Percentiles rank a stretch among this genome's conserved stretches.
Evolutionary conservation across 2,329 filamentous ascomycete species (phyloP).

Genomic region (Claviceps fusiformis): DNA sequence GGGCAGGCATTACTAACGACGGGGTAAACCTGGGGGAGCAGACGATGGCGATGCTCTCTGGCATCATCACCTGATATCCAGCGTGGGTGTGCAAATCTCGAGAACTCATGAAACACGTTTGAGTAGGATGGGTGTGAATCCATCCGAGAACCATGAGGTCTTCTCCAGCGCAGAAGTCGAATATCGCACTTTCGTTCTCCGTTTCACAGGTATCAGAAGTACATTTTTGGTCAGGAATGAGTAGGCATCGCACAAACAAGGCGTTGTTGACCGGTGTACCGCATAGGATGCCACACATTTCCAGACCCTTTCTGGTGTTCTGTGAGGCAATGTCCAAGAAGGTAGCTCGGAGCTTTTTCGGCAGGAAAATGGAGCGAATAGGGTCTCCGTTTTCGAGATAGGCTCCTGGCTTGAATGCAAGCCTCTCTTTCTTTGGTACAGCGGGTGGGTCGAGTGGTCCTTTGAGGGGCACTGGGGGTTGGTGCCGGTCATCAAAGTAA

Average conservation of each 20-base stretch:
- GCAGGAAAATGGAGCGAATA: conserved; percentile 78
- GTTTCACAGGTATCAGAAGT: conserved; percentile 94
- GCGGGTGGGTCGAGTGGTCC: conserved; percentile 12
- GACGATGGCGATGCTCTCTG: conserved; percentile 92
- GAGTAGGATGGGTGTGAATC: conserved; percentile 96
- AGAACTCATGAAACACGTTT: conserved; percentile 96
- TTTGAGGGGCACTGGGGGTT: conserved; percentile 19
- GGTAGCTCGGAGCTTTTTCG: conserved; percentile 53
- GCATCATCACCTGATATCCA: conserved; percentile 91
- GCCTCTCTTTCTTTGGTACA: conserved; percentile 38
- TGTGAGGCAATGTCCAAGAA: conserved; percentile 62
- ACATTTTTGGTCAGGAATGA: conserved; percentile 82
- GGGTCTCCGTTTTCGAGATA: conserved; percentile 83
- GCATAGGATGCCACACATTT: conserved; percentile 91
- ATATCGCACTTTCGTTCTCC: conserved; percentile 68
- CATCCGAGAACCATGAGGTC: conserved; percentile 81
- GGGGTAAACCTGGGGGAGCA: conserved; percentile 74
- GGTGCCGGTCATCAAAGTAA: not conserved
- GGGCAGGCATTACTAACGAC: conserved; percentile 42
- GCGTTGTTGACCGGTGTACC: conserved; percentile 87
- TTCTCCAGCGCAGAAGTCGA: conserved; percentile 78
- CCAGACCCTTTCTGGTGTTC: conserved; percentile 72
- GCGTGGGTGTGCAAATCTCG: conserved; percentile 87
- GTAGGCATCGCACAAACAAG: conserved; percentile 73
- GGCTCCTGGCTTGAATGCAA: conserved; percentile 60